Evolutionary conservation across 2,329 filamentous ascomycete species (phyloP).

Genomic region (Colletotrichum somersetense): DNA sequence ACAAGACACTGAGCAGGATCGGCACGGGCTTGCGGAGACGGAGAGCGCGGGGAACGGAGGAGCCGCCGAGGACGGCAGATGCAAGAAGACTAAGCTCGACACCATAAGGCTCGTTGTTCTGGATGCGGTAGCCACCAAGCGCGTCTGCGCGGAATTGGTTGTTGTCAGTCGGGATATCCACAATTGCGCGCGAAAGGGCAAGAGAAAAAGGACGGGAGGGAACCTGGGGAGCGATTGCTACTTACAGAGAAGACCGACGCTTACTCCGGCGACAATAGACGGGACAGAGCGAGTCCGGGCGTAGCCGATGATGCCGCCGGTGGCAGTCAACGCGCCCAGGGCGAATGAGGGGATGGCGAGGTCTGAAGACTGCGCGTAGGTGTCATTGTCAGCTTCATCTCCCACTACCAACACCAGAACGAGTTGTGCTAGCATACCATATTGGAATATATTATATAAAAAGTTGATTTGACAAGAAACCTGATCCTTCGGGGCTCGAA

Average conservation of each 20-base stretch:
- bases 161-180: background rate
- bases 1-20: conserved; percentile 81
- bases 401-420: background rate
- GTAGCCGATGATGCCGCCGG: conserved; percentile 90
- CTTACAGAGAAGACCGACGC: conserved; percentile 78
- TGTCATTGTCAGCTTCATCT: conserved; percentile 22
- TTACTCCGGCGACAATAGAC: conserved; percentile 85
- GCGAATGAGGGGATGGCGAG: conserved; percentile 77
- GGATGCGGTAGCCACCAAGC: conserved; percentile 84
- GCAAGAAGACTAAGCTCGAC: conserved; percentile 91
- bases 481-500: background rate
- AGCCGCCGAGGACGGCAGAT: conserved; percentile 85
- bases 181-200: too few relatives aligned
- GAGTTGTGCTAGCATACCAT: conserved; percentile 24
- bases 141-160: conserved; percentile 65
- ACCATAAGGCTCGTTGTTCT: conserved; percentile 81
- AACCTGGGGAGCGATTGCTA: conserved; percentile 25
- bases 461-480: background rate
- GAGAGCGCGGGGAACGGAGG: conserved; percentile 88
- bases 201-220: background rate
- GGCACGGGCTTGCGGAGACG: conserved; percentile 88
- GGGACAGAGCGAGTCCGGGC: conserved; percentile 86
- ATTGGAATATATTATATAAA: background rate
- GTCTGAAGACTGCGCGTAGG: conserved; percentile 46
- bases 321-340: conserved; percentile 84